phyloP scores from a whole-genome alignment of 371 early-diverging fungal species.

The Entomophthora muscae region DNA sequence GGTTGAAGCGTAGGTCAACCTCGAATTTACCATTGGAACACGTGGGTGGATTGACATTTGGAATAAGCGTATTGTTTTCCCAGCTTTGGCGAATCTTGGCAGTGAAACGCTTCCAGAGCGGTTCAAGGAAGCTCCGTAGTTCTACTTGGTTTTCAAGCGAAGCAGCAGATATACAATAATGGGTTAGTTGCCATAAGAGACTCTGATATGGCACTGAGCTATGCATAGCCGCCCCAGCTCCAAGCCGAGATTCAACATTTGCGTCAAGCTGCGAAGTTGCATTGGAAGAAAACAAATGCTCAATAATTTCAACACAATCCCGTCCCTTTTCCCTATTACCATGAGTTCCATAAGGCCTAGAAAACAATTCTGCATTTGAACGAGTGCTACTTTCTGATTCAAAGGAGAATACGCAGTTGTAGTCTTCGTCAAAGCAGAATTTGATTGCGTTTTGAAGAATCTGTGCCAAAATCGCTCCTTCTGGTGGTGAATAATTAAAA shows the following conservation, averaged over 20 bases:
- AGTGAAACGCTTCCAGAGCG: conserved; percentile 40
- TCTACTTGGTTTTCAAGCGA: conserved; percentile 23
- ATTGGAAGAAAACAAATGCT: not conserved
- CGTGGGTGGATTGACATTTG: conserved; percentile 23
- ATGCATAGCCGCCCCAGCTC: not conserved
- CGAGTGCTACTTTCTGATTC: not conserved
- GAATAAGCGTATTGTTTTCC: conserved; percentile 35
- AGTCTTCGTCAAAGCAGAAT: not conserved
- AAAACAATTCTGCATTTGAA: not conserved
- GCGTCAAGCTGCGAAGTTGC: not conserved
- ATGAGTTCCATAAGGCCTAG: not conserved
- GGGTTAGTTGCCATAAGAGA: conserved; percentile 45
- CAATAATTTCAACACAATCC: not conserved
- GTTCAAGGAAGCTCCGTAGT: conserved; percentile 30
- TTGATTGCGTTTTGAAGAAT: not conserved
- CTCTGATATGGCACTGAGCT: conserved; percentile 40
- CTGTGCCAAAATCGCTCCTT: not conserved
- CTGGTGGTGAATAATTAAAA: not conserved
- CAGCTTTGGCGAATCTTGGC: conserved; percentile 40
- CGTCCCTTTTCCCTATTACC: not conserved
- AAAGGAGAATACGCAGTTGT: not conserved
- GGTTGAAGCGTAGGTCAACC: conserved; percentile 49
- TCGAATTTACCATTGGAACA: conserved; percentile 18
- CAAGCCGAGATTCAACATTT: not conserved
- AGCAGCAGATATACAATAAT: conserved; percentile 27